Evolutionary conservation across 163 green algal genomes (phyloP).

Genomic region (Picocystis sp.): DNA sequence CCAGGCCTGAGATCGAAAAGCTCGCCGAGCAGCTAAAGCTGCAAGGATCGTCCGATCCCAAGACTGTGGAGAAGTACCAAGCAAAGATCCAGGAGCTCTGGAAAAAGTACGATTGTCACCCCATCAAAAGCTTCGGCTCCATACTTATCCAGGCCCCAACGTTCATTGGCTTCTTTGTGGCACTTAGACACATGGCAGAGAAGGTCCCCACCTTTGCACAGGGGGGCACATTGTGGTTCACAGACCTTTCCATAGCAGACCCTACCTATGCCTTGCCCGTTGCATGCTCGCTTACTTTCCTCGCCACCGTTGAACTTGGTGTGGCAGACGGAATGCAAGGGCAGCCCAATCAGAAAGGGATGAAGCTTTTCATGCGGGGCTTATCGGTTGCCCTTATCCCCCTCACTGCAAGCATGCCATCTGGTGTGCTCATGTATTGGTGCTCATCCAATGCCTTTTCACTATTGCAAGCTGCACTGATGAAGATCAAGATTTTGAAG

Average conservation of each 20-base stretch:
- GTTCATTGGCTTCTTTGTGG: conserved; percentile 59
- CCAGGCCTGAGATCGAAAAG: too few relatives aligned
- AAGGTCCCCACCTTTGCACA: conserved; percentile 33
- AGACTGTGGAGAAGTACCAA: conserved; percentile 16
- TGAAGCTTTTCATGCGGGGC: conserved; percentile 44
- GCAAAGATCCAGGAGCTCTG: conserved; percentile 29
- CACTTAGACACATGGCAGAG: conserved; percentile 30
- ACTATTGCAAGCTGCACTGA: conserved; percentile 19
- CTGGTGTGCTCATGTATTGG: conserved; percentile 52
- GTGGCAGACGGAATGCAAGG: conserved; percentile 57
- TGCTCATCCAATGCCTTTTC: conserved; percentile 38
- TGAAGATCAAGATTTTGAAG: conserved; percentile 7
- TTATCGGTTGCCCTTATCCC: conserved; percentile 35
- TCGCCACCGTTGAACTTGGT: conserved; percentile 31
- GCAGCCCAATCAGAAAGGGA: conserved; percentile 17
- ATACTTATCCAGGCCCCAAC: conserved; percentile 34
- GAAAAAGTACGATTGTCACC: conserved; percentile 43
- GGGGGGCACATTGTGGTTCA: conserved; percentile 42
- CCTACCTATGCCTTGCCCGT: conserved; percentile 33
- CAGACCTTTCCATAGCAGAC: conserved; percentile 37
- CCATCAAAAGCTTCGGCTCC: conserved; percentile 33
- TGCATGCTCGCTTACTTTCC: conserved; percentile 23
- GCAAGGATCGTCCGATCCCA: too few relatives aligned
- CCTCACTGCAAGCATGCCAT: conserved; percentile 28
- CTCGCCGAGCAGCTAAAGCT: too few relatives aligned